These are phyloP conservation scores for Brassica nigra DNA, from an alignment of 345 rosid genomes.

Conservation along the genomic window DNA sequence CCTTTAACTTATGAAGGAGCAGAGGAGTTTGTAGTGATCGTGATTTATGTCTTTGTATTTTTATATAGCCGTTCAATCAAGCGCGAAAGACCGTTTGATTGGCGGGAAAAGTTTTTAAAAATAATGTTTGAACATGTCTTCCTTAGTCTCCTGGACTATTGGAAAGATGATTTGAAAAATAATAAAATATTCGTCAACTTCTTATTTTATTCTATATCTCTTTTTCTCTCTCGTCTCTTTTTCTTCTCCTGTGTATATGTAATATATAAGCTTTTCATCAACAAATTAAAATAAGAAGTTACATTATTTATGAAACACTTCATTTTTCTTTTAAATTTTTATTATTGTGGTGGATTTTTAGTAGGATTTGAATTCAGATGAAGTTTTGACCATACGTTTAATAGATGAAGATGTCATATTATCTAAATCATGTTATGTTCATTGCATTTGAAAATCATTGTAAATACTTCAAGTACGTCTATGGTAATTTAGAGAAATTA, in stretches of 20 bases:
- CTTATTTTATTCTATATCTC: background rate
- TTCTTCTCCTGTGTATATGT: background rate
- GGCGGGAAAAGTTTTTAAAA: conserved; percentile 35
- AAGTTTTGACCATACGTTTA: background rate
- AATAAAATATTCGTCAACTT: background rate
- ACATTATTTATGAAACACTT: background rate
- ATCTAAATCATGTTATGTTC: background rate
- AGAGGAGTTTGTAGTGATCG: background rate
- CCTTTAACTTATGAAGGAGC: background rate
- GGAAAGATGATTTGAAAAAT: background rate
- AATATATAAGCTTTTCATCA: background rate
- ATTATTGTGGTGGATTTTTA: background rate
- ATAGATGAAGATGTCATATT: background rate
- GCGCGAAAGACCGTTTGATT: conserved; percentile 22
- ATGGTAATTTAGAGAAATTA: background rate
- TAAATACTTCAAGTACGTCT: background rate
- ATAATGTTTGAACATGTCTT: background rate
- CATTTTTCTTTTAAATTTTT: background rate
- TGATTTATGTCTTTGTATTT: background rate
- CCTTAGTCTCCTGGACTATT: background rate
- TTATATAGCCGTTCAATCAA: background rate
- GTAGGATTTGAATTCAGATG: background rate
- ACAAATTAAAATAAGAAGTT: background rate
- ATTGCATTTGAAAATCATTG: background rate
- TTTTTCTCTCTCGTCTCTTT: background rate